Base-by-base conservation (phyloP, 2,329 filamentous ascomycete species). In the Phoma sp. region DNA sequence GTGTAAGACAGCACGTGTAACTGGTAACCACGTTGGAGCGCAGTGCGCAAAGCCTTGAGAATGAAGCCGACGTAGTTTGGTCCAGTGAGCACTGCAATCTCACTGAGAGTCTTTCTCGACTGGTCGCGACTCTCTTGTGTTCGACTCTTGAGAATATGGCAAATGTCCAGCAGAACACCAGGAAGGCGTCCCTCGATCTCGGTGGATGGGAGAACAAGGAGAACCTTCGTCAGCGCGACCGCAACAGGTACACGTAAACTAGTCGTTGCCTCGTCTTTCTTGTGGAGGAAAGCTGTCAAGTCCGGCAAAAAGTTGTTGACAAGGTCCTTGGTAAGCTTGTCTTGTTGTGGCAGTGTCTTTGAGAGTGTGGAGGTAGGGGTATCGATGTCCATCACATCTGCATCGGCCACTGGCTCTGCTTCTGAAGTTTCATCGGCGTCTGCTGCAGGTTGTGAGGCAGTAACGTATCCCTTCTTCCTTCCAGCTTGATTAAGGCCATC, bases 1-100 rank as follows among this genome's bases (percentile, higher is more conserved):
- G 95, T 98, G 74, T 91, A 99, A 0, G 94, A 97, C 22, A 99
- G 81, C 9, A 99, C 92, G 73, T 99, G 95, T 35, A 98, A 83
- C 69, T 99, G 95, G 69, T 96, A 96, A 4, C 95, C 95, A 67
- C 88, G 85, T 41, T 88, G 88, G 12, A 99, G 82, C 6, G 94
- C 91, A 53, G 89, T 88, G 44, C 92, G 85, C 22, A 99, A 80
- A 72, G 98, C 93, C 70, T 93, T 96, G 54, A 99, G 80, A n/a
- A 99, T 88, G 73, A 98, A 98, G 2, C 90, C 90, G 66, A 99
- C 89, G 73, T 91, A 96, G 1, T 85, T 82, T 0, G 94, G 85
- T 0, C 95, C 95, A 35, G 97, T 82, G 31, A 96, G 82, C 10
- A 85, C 83, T 9, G 92, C 85, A 63, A 98, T 95, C 57, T 96